These are phyloP conservation scores for Chalciporus sp. DNA, from an alignment of 1,284 basidiomycete species.

Conservation along the genomic window DNA sequence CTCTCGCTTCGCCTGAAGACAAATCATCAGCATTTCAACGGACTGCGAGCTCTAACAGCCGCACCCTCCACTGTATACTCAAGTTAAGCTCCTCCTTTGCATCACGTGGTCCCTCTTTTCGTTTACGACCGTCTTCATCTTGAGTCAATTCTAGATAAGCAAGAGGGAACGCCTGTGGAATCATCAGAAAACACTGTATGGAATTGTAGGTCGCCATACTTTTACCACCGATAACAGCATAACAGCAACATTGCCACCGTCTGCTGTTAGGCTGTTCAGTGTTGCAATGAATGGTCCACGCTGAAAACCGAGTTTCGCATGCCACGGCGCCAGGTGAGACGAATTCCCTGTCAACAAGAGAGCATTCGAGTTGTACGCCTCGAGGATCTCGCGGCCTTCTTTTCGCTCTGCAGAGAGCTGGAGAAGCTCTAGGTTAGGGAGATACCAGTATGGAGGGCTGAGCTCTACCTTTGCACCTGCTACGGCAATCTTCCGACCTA, in stretches of 20 bases:
- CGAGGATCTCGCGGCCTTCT: constrained; percentile 83
- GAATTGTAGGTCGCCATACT: constrained; percentile 40
- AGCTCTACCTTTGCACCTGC: constrained; percentile 74
- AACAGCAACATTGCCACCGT: constrained; percentile 79
- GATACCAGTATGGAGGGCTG: not conserved
- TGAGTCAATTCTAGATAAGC: constrained; percentile 64
- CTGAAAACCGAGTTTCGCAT: constrained; percentile 83
- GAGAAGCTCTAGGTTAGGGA: constrained; percentile 1
- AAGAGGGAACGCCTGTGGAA: constrained; percentile 56
- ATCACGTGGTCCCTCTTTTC: constrained; percentile 61
- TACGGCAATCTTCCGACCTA: constrained; percentile 85
- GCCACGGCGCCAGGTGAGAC: constrained; percentile 84
- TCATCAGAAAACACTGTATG: constrained; percentile 9
- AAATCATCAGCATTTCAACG: constrained; percentile 7
- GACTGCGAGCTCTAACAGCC: constrained; percentile 21
- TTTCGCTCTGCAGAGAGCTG: constrained; percentile 72
- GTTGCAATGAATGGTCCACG: constrained; percentile 68
- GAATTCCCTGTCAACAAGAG: constrained; percentile 84
- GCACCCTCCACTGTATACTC: constrained; percentile 73
- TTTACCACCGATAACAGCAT: constrained; percentile 80
- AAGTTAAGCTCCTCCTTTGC: constrained; percentile 68
- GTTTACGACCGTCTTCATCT: constrained; percentile 54
- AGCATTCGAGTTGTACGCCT: constrained; percentile 72
- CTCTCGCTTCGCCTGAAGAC: constrained; percentile 52
- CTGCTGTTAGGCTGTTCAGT: constrained; percentile 76